Base-by-base conservation (phyloP, 768 basidiomycete genomes). In the Lactarius quietus region DNA sequence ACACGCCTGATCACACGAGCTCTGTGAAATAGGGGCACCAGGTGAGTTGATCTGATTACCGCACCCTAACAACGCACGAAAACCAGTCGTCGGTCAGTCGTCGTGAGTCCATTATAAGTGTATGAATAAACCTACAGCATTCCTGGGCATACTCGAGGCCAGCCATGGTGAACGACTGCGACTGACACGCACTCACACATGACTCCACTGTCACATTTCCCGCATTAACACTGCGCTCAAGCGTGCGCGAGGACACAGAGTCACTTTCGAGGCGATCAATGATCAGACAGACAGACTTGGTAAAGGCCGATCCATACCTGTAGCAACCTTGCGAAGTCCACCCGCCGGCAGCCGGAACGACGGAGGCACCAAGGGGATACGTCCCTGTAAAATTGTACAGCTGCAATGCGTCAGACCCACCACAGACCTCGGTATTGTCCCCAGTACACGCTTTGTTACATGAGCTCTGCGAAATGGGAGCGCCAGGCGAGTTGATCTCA, bases 111-210 rank as follows among this genome's bases (percentile, higher is more conserved):
- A 7, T 45, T 12, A 23, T 23, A 26, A 26, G 14, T 26, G 14
- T 15, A 28, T 29, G 12, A 14, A 3, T 7, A 54, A 9, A 33
- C 61, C 14, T 52, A 61, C 61, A 61, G 36, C 61, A 63, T 26
- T 52, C 55, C 23, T 57, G 55, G 9, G 53, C 62, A 5, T 33
- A 63, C 18, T 57, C 62, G 5, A 62, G 54, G 2, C 64, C 59
- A 15, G 62, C 48, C 1, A 64, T 45, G 5, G 57, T 59, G 52
- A 63, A 58, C 29, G 51, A 29, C 12, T 31, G n/a, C 20, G 18
- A 35, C 23, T 29, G 62, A 18, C 56, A 62, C 43, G 35, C 31
- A 9, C 14, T 5, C 17, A 53, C 51, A 29, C 61, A 53, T 10
- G 31, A 43, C 51, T 64, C 61, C 17, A 66, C 57, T 3, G 62